These are phyloP conservation scores for Blastobotrys arbuscula DNA, from an alignment of 1,139 yeast species.

Conservation along the genomic window DNA sequence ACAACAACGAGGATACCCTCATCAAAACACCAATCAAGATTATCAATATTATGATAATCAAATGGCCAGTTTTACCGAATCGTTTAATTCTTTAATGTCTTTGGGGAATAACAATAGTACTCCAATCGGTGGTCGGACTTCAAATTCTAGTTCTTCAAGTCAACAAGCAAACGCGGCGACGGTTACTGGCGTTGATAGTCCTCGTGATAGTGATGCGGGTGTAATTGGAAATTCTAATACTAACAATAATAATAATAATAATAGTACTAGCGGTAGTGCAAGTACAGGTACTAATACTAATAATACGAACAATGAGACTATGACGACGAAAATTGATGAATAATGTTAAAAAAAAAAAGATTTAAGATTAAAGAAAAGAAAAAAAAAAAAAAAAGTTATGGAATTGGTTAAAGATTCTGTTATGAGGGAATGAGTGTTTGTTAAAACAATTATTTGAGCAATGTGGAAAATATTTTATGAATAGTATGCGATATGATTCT, in stretches of 20 bases:
- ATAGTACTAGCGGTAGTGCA: neutral
- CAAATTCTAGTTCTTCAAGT: neutral
- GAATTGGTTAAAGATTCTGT: neutral
- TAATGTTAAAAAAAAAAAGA: constrained; percentile 1
- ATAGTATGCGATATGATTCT: neutral
- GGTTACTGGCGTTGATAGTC: constrained; percentile 6
- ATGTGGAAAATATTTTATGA: too few species aligned
- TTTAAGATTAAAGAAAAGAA: neutral
- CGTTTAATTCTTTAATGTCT: constrained; percentile 24
- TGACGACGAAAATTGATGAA: constrained; percentile 15
- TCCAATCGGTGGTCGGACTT: constrained; percentile 2
- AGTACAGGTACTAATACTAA: neutral
- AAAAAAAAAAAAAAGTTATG: neutral
- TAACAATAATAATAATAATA: too few species aligned
- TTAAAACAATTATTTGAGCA: too few species aligned
- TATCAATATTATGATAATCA: constrained; percentile 19
- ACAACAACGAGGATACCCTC: constrained; percentile 26
- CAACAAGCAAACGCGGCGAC: constrained; percentile 15
- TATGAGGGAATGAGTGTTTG: too few species aligned
- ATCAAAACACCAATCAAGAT: constrained; percentile 5
- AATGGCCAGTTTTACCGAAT: constrained; percentile 16
- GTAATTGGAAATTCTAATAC: constrained; percentile 21
- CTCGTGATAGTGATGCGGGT: constrained; percentile 14
- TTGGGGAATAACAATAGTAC: constrained; percentile 18
- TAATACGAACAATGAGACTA: constrained; percentile 6